These are phyloP conservation scores for Periconia sp. DNA, from an alignment of 2,329 filamentous ascomycete genomes.

Conservation along the genomic window DNA sequence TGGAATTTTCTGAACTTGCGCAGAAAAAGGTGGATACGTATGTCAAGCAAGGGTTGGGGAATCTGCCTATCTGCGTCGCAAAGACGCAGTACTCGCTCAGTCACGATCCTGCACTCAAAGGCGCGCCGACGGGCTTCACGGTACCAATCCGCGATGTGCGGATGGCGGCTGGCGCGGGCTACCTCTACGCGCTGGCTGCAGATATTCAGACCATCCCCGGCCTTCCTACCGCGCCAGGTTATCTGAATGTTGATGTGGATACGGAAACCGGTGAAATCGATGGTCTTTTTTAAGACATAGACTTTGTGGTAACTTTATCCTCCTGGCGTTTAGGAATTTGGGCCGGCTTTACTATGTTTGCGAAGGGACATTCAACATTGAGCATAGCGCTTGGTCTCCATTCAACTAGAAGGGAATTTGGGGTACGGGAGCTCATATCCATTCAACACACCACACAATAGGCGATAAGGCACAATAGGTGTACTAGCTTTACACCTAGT, in stretches of 20 bases:
- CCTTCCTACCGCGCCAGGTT: slow-evolving; percentile 91
- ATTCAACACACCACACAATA: too few relatives aligned
- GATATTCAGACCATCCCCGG: slow-evolving; percentile 99
- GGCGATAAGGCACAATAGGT: too few relatives aligned
- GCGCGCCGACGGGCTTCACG: slow-evolving; percentile 91
- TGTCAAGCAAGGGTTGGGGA: slow-evolving; percentile 86
- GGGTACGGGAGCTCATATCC: too few relatives aligned
- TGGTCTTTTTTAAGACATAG: slow-evolving; percentile 75
- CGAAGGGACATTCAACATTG: neutral
- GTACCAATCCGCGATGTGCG: slow-evolving; percentile 93
- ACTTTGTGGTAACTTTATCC: slow-evolving; percentile 5
- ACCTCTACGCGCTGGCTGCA: slow-evolving; percentile 84
- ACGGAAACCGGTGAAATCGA: slow-evolving; percentile 60
- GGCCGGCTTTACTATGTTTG: too few relatives aligned
- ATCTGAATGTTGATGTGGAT: slow-evolving; percentile 84
- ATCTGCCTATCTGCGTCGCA: slow-evolving; percentile 93
- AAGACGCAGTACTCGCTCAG: slow-evolving; percentile 98
- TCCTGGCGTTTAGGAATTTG: too few relatives aligned
- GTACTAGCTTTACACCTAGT: too few relatives aligned
- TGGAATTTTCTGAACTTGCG: slow-evolving; percentile 92
- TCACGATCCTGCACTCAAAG: slow-evolving; percentile 92
- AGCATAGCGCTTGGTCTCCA: neutral
- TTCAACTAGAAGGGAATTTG: too few relatives aligned
- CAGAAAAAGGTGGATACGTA: slow-evolving; percentile 97
- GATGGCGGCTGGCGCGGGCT: slow-evolving; percentile 88